phyloP scores from a whole-genome alignment of 805 yeast species.

The Spathaspora sp. region DNA sequence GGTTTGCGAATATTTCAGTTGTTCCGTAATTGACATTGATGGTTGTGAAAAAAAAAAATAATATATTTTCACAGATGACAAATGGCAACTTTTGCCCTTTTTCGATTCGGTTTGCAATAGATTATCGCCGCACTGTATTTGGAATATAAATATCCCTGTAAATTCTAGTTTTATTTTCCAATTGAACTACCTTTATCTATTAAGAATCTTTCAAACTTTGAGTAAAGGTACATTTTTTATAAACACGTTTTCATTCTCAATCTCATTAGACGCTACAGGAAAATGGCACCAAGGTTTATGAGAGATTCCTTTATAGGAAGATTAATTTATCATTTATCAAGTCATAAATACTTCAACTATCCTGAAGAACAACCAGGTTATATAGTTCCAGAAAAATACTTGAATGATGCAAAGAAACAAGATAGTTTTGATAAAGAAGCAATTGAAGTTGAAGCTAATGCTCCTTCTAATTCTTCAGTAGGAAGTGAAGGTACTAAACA shows the following conservation, averaged over 20 bases:
- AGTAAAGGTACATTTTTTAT: neutral
- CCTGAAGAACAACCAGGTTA: constrained; percentile 27
- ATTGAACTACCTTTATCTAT: neutral
- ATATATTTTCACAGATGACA: neutral
- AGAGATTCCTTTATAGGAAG: constrained; percentile 31
- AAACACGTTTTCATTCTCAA: neutral
- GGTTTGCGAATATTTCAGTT: neutral
- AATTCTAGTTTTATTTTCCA: neutral
- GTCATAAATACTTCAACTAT: constrained; percentile 18
- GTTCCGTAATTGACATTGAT: neutral
- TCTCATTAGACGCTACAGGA: neutral
- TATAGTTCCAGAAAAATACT: constrained; percentile 29
- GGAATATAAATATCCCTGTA: neutral
- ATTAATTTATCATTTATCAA: constrained; percentile 22
- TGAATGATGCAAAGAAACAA: constrained; percentile 4
- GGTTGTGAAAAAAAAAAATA: neutral
- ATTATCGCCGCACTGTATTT: neutral
- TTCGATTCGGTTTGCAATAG: neutral
- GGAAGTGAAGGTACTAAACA: neutral
- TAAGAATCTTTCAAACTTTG: neutral
- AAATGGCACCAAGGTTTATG: constrained; percentile 14
- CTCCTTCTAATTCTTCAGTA: neutral
- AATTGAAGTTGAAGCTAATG: constrained; percentile 1
- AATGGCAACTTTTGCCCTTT: neutral
- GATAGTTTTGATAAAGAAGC: constrained; percentile 2